Conservation (phyloP, 495 filamentous ascomycete species). For the Chlorociboria aeruginascens region DNA sequence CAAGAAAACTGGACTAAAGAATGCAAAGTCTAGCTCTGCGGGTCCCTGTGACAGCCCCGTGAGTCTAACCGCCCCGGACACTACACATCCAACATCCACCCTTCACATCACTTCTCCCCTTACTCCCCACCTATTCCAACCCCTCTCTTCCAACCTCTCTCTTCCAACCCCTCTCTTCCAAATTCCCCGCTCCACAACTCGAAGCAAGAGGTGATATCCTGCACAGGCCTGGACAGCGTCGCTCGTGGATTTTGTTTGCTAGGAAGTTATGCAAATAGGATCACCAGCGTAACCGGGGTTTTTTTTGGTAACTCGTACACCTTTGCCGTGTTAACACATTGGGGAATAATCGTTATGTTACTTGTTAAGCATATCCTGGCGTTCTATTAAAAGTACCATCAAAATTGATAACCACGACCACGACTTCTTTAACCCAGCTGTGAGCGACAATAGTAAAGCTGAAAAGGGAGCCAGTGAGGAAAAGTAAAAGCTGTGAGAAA, state of each 20-base stretch:
- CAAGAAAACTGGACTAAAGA: too few relatives aligned
- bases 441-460: conserved; percentile 8
- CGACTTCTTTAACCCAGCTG: conserved; percentile 61
- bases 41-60: too few relatives aligned
- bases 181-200: too few relatives aligned
- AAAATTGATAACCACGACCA: conserved; percentile 52
- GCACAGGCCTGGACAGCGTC: conserved; percentile 54
- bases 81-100: too few relatives aligned
- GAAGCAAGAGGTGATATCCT: conserved; percentile 58
- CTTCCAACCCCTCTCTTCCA: too few relatives aligned
- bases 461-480: conserved; percentile 1
- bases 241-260: conserved; percentile 37
- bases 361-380: conserved; percentile 56
- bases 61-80: too few relatives aligned
- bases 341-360: conserved; percentile 33
- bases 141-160: too few relatives aligned
- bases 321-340: conserved; percentile 35
- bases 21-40: too few relatives aligned
- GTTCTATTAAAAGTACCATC: conserved; percentile 63
- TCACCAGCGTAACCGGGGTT: conserved; percentile 25
- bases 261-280: conserved; percentile 45
- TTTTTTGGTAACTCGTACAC: conserved; percentile 43
- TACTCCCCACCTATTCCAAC: too few relatives aligned
- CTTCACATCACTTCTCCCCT: too few relatives aligned
- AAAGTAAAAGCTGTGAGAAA: background rate